Evolutionary conservation across 2,329 filamentous ascomycete genomes (phyloP).

Genomic region (Chaetomiaceae sp.): DNA sequence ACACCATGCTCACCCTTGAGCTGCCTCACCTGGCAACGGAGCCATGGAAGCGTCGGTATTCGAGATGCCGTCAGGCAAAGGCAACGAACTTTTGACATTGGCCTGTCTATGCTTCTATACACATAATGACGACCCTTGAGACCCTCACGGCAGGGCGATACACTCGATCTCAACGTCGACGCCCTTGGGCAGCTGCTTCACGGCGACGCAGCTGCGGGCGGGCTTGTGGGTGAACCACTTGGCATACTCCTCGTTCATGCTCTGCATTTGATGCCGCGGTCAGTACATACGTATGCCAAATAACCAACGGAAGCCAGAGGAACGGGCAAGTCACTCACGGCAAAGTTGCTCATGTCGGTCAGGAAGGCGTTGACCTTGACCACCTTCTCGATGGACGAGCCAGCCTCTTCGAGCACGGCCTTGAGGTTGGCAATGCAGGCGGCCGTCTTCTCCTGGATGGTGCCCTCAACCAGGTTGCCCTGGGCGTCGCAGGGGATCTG

Average conservation of each 20-base stretch:
- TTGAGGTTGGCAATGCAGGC: constrained; percentile 71
- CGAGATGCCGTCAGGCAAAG: not conserved
- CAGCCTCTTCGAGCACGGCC: constrained; percentile 77
- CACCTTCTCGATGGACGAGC: constrained; percentile 71
- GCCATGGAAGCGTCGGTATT: no score
- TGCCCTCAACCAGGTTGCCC: constrained; percentile 53
- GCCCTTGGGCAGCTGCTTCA: constrained; percentile 81
- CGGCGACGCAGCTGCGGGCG: constrained; percentile 83
- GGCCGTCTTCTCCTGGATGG: constrained; percentile 59
- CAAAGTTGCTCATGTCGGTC: constrained; percentile 85
- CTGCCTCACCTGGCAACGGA: no score
- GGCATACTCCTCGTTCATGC: constrained; percentile 82
- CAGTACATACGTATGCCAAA: constrained; percentile 5
- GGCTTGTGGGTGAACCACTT: constrained; percentile 82
- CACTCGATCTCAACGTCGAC: constrained; percentile 89
- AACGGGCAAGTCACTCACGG: constrained; percentile 36
- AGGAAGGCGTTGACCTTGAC: constrained; percentile 94
- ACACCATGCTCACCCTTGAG: not conserved
- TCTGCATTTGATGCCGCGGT: constrained; percentile 34
- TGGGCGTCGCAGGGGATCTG: constrained; percentile 63
- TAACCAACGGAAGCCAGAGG: no score
- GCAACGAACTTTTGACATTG: not conserved
- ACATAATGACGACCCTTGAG: not conserved
- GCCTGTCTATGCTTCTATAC: not conserved
- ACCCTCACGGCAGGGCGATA: constrained; percentile 62